Evolutionary conservation across 345 rosid genomes (phyloP).

Genomic region (Ceriops zippeliana): DNA sequence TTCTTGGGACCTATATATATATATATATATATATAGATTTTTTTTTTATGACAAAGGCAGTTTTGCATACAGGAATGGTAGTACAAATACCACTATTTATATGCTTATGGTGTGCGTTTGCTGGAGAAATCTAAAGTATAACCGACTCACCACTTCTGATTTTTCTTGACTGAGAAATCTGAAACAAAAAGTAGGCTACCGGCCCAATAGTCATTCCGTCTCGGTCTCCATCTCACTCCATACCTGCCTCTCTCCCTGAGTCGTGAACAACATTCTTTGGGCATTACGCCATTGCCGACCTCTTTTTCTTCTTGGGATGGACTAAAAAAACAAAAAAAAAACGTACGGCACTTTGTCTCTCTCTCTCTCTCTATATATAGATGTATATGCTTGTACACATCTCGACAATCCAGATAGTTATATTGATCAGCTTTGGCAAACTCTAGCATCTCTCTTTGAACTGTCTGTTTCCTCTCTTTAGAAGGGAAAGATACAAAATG

Average conservation of each 20-base stretch:
- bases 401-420: slow-evolving; percentile 1
- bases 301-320: not conserved
- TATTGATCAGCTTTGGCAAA: too few relatives aligned
- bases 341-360: not conserved
- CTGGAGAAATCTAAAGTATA: not conserved
- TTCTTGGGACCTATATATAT: too few relatives aligned
- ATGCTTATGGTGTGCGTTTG: not conserved
- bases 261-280: not conserved
- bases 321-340: not conserved
- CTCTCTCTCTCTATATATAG: too few relatives aligned
- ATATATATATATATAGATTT: too few relatives aligned
- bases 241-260: not conserved
- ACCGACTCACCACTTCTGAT: not conserved
- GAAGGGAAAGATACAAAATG: slow-evolving; percentile 14
- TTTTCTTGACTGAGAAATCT: not conserved
- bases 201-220: slow-evolving; percentile 19
- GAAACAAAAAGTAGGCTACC: slow-evolving; percentile 3
- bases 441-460: not conserved
- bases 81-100: too few relatives aligned
- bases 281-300: slow-evolving; percentile 1
- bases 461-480: not conserved
- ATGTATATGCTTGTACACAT: not conserved
- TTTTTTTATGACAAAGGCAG: too few relatives aligned
- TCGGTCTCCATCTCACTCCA: slow-evolving; percentile 16
- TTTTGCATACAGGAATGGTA: too few relatives aligned